Percentiles rank a stretch among this genome's conserved stretches.
Evolutionary conservation across 257 asterid genomes (phyloP).

Genomic region (Penstemon davidsonii): DNA sequence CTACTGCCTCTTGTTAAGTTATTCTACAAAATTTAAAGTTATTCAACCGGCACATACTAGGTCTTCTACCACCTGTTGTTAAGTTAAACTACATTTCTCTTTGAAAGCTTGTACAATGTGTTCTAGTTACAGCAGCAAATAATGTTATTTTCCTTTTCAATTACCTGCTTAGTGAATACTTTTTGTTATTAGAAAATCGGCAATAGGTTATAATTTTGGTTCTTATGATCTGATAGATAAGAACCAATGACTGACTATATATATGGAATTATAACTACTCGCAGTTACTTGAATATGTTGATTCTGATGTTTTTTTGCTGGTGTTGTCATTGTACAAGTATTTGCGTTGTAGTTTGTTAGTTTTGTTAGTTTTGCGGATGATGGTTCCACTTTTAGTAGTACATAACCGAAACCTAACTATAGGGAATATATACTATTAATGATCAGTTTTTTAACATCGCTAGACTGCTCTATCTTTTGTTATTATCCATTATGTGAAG

Average conservation of each 20-base stretch:
- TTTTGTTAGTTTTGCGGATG: background rate
- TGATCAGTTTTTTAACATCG: slow-evolving; percentile 20
- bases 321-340: background rate
- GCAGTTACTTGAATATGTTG: background rate
- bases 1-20: background rate
- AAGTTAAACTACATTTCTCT: background rate
- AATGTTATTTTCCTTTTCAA: background rate
- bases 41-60: no score
- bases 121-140: background rate
- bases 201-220: background rate
- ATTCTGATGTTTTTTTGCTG: slow-evolving; percentile 15
- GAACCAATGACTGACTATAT: background rate
- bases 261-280: slow-evolving; percentile 13
- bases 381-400: slow-evolving; percentile 18
- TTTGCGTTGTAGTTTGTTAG: slow-evolving; percentile 12
- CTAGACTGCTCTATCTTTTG: slow-evolving; percentile 18
- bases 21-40: no score
- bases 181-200: background rate
- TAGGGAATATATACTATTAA: background rate
- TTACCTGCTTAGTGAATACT: background rate
- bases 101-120: background rate
- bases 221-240: background rate
- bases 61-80: no score
- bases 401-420: background rate
- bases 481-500: slow-evolving; percentile 13